Percentiles rank a stretch among this genome's conserved stretches.
These are phyloP conservation scores for Phytophthora macrochlamydospora DNA, from an alignment of 352 stramenopile genomes.

Conservation along the genomic window DNA sequence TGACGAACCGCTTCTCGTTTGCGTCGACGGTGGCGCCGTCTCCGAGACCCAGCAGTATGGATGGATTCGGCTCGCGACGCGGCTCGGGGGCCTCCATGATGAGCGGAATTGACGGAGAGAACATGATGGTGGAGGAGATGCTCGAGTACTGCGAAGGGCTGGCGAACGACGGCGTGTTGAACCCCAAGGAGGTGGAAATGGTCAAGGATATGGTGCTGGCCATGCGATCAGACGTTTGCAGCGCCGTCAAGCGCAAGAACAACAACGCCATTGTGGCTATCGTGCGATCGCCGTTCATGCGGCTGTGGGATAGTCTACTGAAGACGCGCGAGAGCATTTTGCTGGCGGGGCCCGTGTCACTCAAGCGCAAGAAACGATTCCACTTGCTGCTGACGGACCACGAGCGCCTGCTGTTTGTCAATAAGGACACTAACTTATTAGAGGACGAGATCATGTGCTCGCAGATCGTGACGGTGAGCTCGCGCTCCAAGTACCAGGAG, in stretches of 20 bases:
- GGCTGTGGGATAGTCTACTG: conserved; percentile 81
- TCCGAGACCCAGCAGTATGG: conserved; percentile 42
- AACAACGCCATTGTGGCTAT: conserved; percentile 84
- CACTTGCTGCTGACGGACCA: conserved; percentile 85
- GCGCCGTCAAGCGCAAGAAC: conserved; percentile 80
- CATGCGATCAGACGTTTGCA: conserved; percentile 77
- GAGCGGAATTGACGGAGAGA: conserved; percentile 60
- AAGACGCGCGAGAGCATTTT: conserved; percentile 86
- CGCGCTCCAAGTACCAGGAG: conserved; percentile 77
- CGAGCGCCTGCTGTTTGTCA: conserved; percentile 86
- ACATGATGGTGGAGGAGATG: conserved; percentile 83
- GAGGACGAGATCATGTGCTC: conserved; percentile 90
- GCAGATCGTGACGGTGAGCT: conserved; percentile 88
- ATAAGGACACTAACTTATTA: conserved; percentile 89
- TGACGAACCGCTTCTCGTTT: conserved; percentile 76
- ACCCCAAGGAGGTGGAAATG: conserved; percentile 67
- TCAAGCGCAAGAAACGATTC: conserved; percentile 87
- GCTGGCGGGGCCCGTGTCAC: conserved; percentile 75
- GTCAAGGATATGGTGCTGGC: conserved; percentile 81
- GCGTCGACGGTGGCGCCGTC: conserved; percentile 72
- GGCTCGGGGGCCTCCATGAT: conserved; percentile 51
- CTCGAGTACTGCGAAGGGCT: conserved; percentile 84
- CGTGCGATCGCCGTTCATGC: conserved; percentile 82
- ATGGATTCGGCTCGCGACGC: conserved; percentile 41
- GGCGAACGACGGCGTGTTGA: conserved; percentile 54